phyloP scores from a whole-genome alignment of 129 eudicot genomes.

The Calendula officinalis region DNA sequence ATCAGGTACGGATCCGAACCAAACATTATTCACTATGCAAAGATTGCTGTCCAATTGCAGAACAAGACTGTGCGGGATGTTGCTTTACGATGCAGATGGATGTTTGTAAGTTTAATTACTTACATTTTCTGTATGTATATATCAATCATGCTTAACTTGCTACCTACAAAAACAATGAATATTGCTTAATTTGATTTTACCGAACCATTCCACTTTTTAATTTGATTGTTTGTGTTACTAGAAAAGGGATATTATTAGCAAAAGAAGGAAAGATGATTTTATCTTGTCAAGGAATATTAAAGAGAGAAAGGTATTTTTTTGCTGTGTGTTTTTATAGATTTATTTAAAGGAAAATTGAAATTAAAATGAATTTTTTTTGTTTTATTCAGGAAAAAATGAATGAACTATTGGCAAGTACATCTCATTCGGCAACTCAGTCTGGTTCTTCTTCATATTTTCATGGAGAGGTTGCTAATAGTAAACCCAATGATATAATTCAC shows the following conservation, averaged over 20 bases:
- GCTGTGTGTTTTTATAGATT: background rate
- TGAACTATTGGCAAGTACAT: conserved; percentile 52
- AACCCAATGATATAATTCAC: conserved; percentile 40
- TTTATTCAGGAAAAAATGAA: conserved; percentile 52
- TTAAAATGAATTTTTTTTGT: background rate
- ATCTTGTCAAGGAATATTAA: conserved; percentile 54
- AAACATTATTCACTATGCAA: conserved; percentile 65
- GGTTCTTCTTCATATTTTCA: conserved; percentile 40
- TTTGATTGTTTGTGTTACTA: conserved; percentile 32
- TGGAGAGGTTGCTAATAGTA: conserved; percentile 39
- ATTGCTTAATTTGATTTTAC: background rate
- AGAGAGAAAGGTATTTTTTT: conserved; percentile 63
- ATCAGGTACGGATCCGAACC: conserved; percentile 72
- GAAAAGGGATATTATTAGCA: conserved; percentile 65
- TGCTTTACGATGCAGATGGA: conserved; percentile 91
- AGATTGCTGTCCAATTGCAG: conserved; percentile 76
- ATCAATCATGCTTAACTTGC: background rate
- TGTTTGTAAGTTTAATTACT: conserved; percentile 56
- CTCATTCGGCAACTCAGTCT: conserved; percentile 44
- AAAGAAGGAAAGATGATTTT: conserved; percentile 73
- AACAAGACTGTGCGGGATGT: conserved; percentile 88
- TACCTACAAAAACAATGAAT: background rate
- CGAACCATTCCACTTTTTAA: background rate
- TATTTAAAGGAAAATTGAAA: background rate
- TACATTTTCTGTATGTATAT: background rate